Conservation (phyloP, 345 rosid genomes). For the Brassica rapa region DNA sequence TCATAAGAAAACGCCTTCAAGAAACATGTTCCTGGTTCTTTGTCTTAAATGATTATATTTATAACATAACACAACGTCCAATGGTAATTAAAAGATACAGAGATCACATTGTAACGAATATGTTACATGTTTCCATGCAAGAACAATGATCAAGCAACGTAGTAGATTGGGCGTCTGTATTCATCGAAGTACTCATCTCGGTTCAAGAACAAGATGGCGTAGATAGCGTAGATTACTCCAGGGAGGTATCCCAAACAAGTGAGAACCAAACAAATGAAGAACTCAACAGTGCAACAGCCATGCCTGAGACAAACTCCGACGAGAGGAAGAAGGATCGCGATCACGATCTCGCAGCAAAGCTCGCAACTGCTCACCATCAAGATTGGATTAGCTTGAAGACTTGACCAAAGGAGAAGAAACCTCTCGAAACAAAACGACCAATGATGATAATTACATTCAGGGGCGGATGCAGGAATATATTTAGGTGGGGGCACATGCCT, state of each 20-base stretch:
- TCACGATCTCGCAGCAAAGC: conserved; percentile 72
- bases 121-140: neutral
- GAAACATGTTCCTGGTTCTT: neutral
- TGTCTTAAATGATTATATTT: neutral
- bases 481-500: too few relatives aligned
- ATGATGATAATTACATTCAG: neutral
- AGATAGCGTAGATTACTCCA: conserved; percentile 89
- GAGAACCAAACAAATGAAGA: conserved; percentile 71
- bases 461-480: too few relatives aligned
- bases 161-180: conserved; percentile 76
- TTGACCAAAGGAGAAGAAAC: conserved; percentile 12
- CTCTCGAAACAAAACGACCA: conserved; percentile 13
- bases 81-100: neutral
- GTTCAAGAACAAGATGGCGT: conserved; percentile 73
- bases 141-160: conserved; percentile 35
- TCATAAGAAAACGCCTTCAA: neutral
- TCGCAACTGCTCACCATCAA: conserved; percentile 64
- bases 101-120: neutral
- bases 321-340: conserved; percentile 85
- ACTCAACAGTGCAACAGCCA: conserved; percentile 91
- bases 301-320: conserved; percentile 88
- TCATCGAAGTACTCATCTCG: conserved; percentile 84
- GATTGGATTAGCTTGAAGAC: conserved; percentile 10
- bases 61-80: neutral
- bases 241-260: conserved; percentile 88